Evolutionary conservation across 1,139 yeast genomes (phyloP).

Genomic region (Pichia inconspicua): DNA sequence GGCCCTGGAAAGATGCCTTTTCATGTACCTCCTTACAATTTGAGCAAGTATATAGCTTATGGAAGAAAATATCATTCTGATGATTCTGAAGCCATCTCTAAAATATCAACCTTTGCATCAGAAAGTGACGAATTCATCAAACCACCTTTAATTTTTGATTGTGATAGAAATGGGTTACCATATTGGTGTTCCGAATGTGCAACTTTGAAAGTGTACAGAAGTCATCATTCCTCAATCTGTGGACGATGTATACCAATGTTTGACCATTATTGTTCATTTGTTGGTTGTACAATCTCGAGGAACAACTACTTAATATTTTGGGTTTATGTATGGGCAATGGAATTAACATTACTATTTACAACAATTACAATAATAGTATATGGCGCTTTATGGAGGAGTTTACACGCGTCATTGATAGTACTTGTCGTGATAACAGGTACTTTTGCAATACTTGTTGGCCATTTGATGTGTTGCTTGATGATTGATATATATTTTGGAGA

Average conservation of each 20-base stretch:
- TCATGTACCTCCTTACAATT: conserved; percentile 26
- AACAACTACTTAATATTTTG: conserved; percentile 45
- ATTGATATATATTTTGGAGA: conserved; percentile 7
- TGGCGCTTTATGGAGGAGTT: conserved; percentile 26
- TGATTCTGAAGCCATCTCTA: not conserved
- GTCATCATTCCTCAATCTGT: conserved; percentile 46
- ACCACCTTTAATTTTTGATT: conserved; percentile 45
- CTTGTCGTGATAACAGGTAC: conserved; percentile 3
- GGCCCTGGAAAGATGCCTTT: conserved; percentile 28
- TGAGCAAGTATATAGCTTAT: conserved; percentile 19
- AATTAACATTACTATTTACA: conserved; percentile 28
- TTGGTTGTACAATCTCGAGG: conserved; percentile 53
- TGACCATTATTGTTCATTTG: conserved; percentile 63
- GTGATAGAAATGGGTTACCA: conserved; percentile 57
- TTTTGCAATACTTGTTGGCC: conserved; percentile 3
- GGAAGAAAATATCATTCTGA: conserved; percentile 11
- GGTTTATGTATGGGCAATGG: conserved; percentile 37
- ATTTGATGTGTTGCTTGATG: conserved; percentile 1
- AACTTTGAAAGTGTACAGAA: conserved; percentile 45
- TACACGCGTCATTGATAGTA: conserved; percentile 12
- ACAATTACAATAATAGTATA: conserved; percentile 5
- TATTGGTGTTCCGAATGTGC: conserved; percentile 50
- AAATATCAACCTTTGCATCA: conserved; percentile 4
- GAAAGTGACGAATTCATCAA: conserved; percentile 11
- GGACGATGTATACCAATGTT: conserved; percentile 45